Conservation (phyloP, 2,329 filamentous ascomycete species). For the Lithohypha guttulata region DNA sequence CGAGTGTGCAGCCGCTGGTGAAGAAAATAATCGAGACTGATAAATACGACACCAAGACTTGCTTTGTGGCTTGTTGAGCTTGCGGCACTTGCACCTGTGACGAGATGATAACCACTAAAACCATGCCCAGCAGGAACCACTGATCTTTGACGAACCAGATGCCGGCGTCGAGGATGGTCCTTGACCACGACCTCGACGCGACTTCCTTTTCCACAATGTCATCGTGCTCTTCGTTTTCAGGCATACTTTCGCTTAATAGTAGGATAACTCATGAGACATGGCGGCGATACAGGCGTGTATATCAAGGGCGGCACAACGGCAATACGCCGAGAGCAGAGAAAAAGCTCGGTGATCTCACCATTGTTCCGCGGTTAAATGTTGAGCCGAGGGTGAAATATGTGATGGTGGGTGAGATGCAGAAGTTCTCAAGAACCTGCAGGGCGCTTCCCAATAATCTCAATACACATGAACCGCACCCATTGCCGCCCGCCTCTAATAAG, state of each 20-base stretch:
- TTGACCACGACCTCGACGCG: background rate
- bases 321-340: too few relatives aligned
- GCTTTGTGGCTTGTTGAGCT: constrained; percentile 41
- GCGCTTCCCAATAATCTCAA: too few relatives aligned
- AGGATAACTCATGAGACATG: too few relatives aligned
- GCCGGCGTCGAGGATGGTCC: constrained; percentile 6
- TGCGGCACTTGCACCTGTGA: constrained; percentile 46
- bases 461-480: too few relatives aligned
- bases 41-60: constrained; percentile 51
- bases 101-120: constrained; percentile 41
- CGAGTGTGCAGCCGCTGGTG: constrained; percentile 58
- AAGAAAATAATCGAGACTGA: constrained; percentile 59
- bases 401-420: too few relatives aligned
- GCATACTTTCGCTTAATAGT: background rate
- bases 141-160: constrained; percentile 38
- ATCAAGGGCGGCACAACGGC: too few relatives aligned
- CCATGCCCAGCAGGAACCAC: constrained; percentile 56
- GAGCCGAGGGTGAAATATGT: too few relatives aligned
- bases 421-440: too few relatives aligned
- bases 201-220: background rate
- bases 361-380: too few relatives aligned
- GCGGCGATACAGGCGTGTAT: too few relatives aligned
- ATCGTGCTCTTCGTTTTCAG: constrained; percentile 1
- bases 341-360: too few relatives aligned
- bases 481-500: too few relatives aligned